Percentiles rank a stretch among this genome's conserved stretches.
phyloP scores from a whole-genome alignment of 495 filamentous ascomycete genomes.

The Aspergillus cristatus region DNA sequence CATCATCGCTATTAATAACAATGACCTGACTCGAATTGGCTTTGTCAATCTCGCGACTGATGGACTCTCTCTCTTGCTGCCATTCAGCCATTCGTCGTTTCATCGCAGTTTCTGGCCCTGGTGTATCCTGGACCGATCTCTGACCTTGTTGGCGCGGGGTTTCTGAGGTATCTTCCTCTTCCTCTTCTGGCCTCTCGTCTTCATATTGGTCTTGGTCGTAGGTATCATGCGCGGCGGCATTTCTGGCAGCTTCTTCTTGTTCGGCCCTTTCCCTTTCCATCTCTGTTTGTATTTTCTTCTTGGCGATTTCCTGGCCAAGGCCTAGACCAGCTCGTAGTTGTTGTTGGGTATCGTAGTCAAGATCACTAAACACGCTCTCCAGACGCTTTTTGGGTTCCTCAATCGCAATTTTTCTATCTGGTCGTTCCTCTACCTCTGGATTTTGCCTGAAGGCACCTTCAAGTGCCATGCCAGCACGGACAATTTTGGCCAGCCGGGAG shows the following conservation, averaged over 20 bases:
- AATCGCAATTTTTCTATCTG: not conserved
- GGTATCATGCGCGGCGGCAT: conserved; percentile 4
- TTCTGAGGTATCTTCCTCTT: conserved; percentile 4
- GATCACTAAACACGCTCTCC: conserved; percentile 36
- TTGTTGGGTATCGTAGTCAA: conserved; percentile 32
- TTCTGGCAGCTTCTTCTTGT: conserved; percentile 4
- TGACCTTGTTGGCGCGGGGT: conserved; percentile 5
- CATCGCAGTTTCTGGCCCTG: conserved; percentile 13
- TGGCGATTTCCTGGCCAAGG: conserved; percentile 42
- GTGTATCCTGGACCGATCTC: conserved; percentile 3
- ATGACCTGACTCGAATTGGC: conserved; percentile 41
- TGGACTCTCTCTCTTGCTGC: conserved; percentile 41
- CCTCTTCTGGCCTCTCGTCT: not conserved
- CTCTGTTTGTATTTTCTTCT: conserved; percentile 15
- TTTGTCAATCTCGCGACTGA: conserved; percentile 41
- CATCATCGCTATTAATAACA: conserved; percentile 40
- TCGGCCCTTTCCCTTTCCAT: conserved; percentile 5
- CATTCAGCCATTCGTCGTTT: conserved; percentile 33
- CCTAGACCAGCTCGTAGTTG: conserved; percentile 37
- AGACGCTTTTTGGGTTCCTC: conserved; percentile 25
- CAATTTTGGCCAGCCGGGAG: conserved; percentile 30
- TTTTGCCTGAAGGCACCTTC: conserved; percentile 32
- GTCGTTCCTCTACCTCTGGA: not conserved
- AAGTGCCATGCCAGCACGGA: conserved; percentile 40
- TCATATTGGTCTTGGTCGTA: not conserved